Conservation (phyloP, 495 filamentous ascomycete genomes). For the Neurospora cerealis region DNA sequence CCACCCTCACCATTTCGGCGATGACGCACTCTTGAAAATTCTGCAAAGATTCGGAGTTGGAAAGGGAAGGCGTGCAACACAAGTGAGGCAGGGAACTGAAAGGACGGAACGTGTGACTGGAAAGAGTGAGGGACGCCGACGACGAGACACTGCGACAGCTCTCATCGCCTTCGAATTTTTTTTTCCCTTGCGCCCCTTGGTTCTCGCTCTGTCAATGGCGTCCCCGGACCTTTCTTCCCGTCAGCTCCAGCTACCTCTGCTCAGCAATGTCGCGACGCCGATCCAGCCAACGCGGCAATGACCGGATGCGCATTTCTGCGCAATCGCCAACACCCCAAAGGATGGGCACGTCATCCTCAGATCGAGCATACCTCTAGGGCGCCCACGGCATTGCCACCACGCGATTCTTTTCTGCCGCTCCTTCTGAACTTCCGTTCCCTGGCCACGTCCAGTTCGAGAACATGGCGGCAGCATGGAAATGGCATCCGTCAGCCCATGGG, state of each 20-base stretch:
- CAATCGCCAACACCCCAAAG: not conserved
- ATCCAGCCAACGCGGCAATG: not conserved
- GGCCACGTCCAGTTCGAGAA: not conserved
- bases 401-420: not conserved
- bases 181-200: not conserved
- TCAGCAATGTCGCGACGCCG: not conserved
- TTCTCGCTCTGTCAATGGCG: not conserved
- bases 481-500: not conserved
- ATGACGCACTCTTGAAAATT: not conserved
- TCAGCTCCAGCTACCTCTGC: not conserved
- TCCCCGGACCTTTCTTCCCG: not conserved
- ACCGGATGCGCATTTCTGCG: not conserved
- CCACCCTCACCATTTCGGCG: not conserved
- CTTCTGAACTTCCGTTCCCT: not conserved
- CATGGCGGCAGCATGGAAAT: not conserved
- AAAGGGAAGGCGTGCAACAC: not conserved
- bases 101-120: not conserved
- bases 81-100: not conserved
- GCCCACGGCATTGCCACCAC: not conserved
- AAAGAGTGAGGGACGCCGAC: not conserved
- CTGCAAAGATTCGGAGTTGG: not conserved
- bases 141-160: no score
- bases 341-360: not conserved
- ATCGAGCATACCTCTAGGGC: not conserved
- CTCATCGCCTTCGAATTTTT: not conserved